These are phyloP conservation scores for Aciculosporium take DNA, from an alignment of 2,329 filamentous ascomycete genomes.

Conservation along the genomic window DNA sequence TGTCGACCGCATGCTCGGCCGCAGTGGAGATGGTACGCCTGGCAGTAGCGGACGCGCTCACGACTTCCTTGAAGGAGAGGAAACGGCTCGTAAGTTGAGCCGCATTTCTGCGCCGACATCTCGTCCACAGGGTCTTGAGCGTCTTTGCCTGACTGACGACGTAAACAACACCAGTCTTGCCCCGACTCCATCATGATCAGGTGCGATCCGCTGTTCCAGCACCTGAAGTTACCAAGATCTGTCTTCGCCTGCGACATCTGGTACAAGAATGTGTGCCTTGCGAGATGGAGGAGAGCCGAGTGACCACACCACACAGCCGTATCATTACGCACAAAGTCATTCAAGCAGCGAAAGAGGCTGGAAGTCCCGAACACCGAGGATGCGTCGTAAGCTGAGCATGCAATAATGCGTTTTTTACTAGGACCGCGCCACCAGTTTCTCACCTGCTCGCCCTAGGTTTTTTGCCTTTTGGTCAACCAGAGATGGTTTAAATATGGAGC, in stretches of 20 bases:
- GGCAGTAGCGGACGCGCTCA: slow-evolving; percentile 12
- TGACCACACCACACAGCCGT: slow-evolving; percentile 70
- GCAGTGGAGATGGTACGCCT: slow-evolving; percentile 9
- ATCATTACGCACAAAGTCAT: slow-evolving; percentile 74
- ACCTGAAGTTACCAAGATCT: slow-evolving; percentile 74
- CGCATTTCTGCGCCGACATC: not conserved
- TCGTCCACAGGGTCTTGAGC: not conserved
- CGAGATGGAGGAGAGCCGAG: slow-evolving; percentile 62
- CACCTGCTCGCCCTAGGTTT: slow-evolving; percentile 33
- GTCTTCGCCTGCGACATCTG: slow-evolving; percentile 77
- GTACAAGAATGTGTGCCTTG: slow-evolving; percentile 82
- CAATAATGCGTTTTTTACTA: not conserved
- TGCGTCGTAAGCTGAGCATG: slow-evolving; percentile 45
- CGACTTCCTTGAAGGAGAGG: slow-evolving; percentile 28
- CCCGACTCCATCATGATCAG: slow-evolving; percentile 41
- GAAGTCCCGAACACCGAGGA: slow-evolving; percentile 54
- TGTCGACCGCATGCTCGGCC: slow-evolving; percentile 18
- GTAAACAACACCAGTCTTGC: slow-evolving; percentile 40
- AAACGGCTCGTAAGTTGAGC: slow-evolving; percentile 31
- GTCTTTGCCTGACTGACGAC: not conserved
- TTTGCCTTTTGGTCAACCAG: slow-evolving; percentile 59
- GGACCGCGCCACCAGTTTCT: not conserved
- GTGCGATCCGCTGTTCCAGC: slow-evolving; percentile 57
- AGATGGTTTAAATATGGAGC: slow-evolving; percentile 70
- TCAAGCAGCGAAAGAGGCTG: slow-evolving; percentile 67